These are phyloP conservation scores for Bryoglossum gracile DNA, from an alignment of 495 filamentous ascomycete species.

Conservation along the genomic window DNA sequence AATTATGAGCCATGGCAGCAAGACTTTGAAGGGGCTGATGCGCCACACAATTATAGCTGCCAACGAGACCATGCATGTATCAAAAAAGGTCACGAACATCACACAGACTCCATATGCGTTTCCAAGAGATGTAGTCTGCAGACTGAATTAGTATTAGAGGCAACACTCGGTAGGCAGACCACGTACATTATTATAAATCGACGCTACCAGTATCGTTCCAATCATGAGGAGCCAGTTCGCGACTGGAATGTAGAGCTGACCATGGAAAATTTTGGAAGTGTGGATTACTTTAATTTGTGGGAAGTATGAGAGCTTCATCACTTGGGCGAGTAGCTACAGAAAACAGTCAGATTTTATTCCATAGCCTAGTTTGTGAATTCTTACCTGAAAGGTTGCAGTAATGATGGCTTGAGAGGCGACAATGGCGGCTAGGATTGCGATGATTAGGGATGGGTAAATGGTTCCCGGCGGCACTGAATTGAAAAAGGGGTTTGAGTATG, in stretches of 20 bases:
- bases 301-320: conserved; percentile 68
- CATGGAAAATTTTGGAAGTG: conserved; percentile 56
- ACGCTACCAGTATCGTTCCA: conserved; percentile 59
- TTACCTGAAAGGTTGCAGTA: conserved; percentile 53
- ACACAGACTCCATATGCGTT: conserved; percentile 56
- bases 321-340: conserved; percentile 51
- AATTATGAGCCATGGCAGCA: conserved; percentile 43
- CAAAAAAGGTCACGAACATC: conserved; percentile 66
- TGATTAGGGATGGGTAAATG: conserved; percentile 54
- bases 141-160: neutral
- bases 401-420: conserved; percentile 71
- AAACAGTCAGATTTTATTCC: conserved; percentile 3
- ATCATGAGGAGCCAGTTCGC: conserved; percentile 67
- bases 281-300: conserved; percentile 63
- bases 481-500: conserved; percentile 65
- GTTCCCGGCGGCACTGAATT: conserved; percentile 56
- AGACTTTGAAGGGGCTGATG: conserved; percentile 22
- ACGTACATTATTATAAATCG: conserved; percentile 58
- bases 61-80: conserved; percentile 60
- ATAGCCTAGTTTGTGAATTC: neutral
- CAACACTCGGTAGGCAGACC: neutral
- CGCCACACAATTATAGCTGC: conserved; percentile 62
- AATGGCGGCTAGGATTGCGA: conserved; percentile 61
- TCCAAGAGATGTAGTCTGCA: conserved; percentile 38
- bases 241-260: conserved; percentile 61